Base-by-base conservation (phyloP, 495 filamentous ascomycete genomes). In the Podospora didyma region DNA sequence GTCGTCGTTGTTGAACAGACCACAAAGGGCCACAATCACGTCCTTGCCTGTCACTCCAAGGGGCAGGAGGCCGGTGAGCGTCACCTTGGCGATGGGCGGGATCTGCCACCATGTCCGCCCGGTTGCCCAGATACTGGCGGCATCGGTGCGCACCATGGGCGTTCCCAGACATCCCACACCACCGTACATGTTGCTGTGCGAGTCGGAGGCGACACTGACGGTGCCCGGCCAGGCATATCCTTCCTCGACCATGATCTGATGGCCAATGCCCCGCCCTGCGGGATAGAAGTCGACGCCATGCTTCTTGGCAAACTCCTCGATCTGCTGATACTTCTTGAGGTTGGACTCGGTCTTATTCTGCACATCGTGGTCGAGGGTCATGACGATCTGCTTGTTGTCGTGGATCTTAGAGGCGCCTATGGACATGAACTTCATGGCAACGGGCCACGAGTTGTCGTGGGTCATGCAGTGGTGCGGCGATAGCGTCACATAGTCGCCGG, bases 341-440 rank as follows among this genome's bases (percentile, higher is more conserved):
- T 97, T 97, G 54, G 82, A 69, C 46, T 90, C 88, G 63, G 74
- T 84, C 72, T 88, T 89, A 70, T 96, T 96, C 64, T 95, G 89
- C 1, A 96, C 90, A 61, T 97, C 92, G 65, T 97, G 94, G 69
- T 97, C 93, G 7, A 97, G 79, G 0, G 92, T 89, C 82, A 96
- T 88, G 51, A 96, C 88, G 7, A 95, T 78, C 74, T 96, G 92
- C 5, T 74, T 57, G n/a, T 79, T 79, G 69, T 90, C 72, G 62
- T 90, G 77, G 54, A 96, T 77, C 62, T 84, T 79, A 20, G 86
- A 77, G 1, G 90, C 91, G n/a, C 91, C 92, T 47, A 96, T 93
- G 0, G 83, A 85, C 83, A 90, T 87, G 76, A 92, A 95, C 72
- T 98, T 96, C 46, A 80, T 65, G 0, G 88, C 86, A 0, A 95